Evolutionary conservation across 2,329 filamentous ascomycete species (phyloP).

Genomic region (Aspergillus oerlinghausenensis): DNA sequence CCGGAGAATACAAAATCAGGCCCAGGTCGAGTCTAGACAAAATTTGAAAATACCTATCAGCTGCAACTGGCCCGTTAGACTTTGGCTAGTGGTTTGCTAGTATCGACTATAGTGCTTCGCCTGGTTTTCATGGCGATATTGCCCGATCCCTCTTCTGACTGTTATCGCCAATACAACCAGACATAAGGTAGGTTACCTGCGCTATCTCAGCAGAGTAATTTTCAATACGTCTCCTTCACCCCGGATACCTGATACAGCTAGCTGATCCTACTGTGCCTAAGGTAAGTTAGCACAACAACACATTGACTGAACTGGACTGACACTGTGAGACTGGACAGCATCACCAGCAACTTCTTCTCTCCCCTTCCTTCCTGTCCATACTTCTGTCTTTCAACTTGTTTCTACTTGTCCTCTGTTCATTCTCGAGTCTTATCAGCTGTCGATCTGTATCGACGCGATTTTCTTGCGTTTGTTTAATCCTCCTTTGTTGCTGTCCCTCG

Average conservation of each 20-base stretch:
- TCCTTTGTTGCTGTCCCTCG: background rate
- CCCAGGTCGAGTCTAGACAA: background rate
- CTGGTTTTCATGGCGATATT: slow-evolving; percentile 1
- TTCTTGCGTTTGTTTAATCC: background rate
- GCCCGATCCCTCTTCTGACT: too few species aligned
- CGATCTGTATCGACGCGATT: background rate
- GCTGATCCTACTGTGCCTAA: background rate
- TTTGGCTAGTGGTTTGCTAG: slow-evolving; percentile 7
- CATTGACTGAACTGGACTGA: background rate
- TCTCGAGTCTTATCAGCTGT: background rate
- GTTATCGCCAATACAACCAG: too few species aligned
- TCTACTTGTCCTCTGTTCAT: background rate
- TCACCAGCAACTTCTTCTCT: background rate
- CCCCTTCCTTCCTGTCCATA: background rate
- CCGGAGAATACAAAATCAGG: background rate
- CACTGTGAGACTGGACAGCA: background rate
- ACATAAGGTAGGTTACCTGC: too few species aligned
- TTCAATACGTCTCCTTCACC: background rate
- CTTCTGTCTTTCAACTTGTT: background rate
- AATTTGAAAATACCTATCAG: slow-evolving; percentile 2
- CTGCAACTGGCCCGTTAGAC: slow-evolving; percentile 1
- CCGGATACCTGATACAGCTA: background rate
- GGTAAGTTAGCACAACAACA: background rate
- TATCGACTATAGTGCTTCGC: slow-evolving; percentile 2
- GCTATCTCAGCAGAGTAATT: background rate